Conservation (phyloP, 768 basidiomycete species). For the Trametes cinnabarina region DNA sequence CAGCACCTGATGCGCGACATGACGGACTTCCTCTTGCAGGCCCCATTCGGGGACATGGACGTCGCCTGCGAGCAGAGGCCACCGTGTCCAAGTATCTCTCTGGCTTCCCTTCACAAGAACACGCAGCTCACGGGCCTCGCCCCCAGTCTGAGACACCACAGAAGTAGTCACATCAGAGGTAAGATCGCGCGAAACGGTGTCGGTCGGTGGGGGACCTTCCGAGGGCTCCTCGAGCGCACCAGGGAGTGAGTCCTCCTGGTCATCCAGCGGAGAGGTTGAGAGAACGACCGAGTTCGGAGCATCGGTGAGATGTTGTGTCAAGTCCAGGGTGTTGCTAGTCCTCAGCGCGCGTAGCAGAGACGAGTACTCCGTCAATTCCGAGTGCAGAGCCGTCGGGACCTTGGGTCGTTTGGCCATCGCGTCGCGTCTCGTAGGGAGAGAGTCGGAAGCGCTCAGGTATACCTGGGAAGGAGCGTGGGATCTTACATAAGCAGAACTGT, state of each 20-base stretch:
- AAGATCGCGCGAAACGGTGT: not conserved
- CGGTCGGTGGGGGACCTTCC: not conserved
- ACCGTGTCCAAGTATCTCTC: conserved; percentile 66
- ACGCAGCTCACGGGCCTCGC: conserved; percentile 14
- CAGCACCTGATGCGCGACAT: conserved; percentile 42
- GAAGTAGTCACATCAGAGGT: conserved; percentile 1
- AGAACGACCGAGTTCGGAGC: conserved; percentile 19
- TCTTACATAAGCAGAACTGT: conserved; percentile 30
- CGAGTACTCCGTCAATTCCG: conserved; percentile 66
- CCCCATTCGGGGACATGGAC: conserved; percentile 67
- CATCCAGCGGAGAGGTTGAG: not conserved
- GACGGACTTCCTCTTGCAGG: conserved; percentile 64
- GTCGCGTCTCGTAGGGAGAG: not conserved
- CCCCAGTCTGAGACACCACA: not conserved
- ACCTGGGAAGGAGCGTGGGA: conserved; percentile 8
- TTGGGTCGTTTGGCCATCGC: conserved; percentile 39
- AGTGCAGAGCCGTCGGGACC: conserved; percentile 55
- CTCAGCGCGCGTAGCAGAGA: conserved; percentile 65
- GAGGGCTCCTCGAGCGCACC: conserved; percentile 9
- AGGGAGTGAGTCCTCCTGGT: too few relatives aligned
- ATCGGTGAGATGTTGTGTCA: conserved; percentile 49
- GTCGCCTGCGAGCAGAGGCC: conserved; percentile 67
- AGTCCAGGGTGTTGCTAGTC: conserved; percentile 54
- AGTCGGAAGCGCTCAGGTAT: not conserved
- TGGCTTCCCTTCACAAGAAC: conserved; percentile 24